Evolutionary conservation across 139 green algal species (phyloP), one percentile per base, ranked within the genome.

Genomic region (Asterochloris erici): DNA sequence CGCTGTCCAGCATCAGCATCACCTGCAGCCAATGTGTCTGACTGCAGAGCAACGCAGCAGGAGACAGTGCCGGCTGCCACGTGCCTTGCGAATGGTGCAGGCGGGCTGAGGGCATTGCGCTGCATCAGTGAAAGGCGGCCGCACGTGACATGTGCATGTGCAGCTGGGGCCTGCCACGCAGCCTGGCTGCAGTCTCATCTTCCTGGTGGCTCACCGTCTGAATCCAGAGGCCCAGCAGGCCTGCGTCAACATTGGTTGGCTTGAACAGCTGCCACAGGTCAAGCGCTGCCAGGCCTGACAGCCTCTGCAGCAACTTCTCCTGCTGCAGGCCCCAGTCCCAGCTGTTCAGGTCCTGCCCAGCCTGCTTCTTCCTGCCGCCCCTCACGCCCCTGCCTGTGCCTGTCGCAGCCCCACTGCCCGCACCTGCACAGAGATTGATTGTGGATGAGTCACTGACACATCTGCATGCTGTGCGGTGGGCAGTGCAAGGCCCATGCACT

Each of bases 181-280:
- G 60, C 70, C 62, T 63, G 47, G 77, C 61, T 26, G 14, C 11
- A 69, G 60, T 69, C 23, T 17, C n/a, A 23, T 24, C 27, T 13
- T 13, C 54, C 16, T 38, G 61, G n/a, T 11, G 68, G 12, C 79
- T 68, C 26, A 83, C 83, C 63, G 29, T 70, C 24, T 80, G 77
- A 10, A 62, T 63, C 69, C 79, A 82, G 0, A 64, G 68, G 47
- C 87, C 70, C 10, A 96, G 75, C 28, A 96, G 78, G 26, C 29
- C 74, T 62, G 94, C 88, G 0, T 93, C 86, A n/a, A 85, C 84
- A 9, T 74, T n/a, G 11, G 26, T 26, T n/a, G 89, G 88, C 12
- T 82, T 68, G 87, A 91, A 95, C 11, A 97, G 87, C 21, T 76
- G 78, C 79, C 77, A 85, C 63, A 97, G 83, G 86, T 97, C 91